Evolutionary conservation across 108 stramenopile genomes (phyloP), one percentile per base, ranked within the genome.

Genomic region (Schizochytrium sp.): DNA sequence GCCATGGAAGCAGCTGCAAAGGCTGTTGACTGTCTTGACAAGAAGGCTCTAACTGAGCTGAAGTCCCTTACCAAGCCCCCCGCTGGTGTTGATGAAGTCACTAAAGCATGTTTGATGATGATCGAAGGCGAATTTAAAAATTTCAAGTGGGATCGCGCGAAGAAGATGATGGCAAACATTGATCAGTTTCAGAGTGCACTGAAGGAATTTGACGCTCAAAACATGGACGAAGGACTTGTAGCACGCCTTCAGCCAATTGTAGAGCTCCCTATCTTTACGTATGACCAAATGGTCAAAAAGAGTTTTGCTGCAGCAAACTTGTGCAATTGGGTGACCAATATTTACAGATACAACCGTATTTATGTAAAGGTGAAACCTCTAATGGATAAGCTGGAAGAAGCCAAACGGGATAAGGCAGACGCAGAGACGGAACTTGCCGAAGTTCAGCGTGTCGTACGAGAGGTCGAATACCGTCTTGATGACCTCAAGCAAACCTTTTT

Each of bases 291-390:
- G 90, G 96, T 97, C 95, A 59, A 94, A 88, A 94, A 92, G 64
- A 96, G 95, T 88, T 96, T 96, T 19, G 95, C 94, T 2, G 97
- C 97, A 15, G 97, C 97, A 15, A 96, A 96, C 83, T 90, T 96
- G 87, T 96, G 96, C 89, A 94, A 93, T 28, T 97, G 96, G 96
- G 96, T 97, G 49, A 93, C 95, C 15, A 95, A 95, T 83, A 96
- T 96, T 90, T 95, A 95, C 90, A 92, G 90, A 38, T 97, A 93
- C 95, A 97, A 97, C 94, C 93, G 97, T 46, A 96, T 97, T 69
- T 96, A 96, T 89, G 96, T 96, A 57, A 96, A 96, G 90, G 97
- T 97, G 28, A 96, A 96, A 76, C 97, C 97, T 40, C 94, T 97
- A 4, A 96, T 96, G 96, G 95, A 96, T 88, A 90, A 93, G 19